A percentile compares a stretch with the other conserved stretches of the same genome.
These are phyloP conservation scores for Glycine latifolia DNA, from an alignment of 306 rosid species.

Conservation along the genomic window DNA sequence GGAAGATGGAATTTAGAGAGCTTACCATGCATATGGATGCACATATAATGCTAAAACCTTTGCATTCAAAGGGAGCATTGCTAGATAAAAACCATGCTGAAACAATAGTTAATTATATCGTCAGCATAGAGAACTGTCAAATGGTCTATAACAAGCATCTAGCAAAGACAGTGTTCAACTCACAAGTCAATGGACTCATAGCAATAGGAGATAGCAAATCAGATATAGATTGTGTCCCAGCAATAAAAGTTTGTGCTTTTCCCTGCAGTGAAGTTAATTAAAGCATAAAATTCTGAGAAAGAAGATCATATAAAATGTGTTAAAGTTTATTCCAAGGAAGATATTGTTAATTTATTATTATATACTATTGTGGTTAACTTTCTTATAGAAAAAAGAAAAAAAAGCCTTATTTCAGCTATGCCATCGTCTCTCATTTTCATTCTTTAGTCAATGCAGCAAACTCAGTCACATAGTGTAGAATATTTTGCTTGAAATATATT, in stretches of 20 bases:
- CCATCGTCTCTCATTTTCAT: neutral
- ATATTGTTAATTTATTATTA: neutral
- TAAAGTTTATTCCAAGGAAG: neutral
- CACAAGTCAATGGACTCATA: slow-evolving; percentile 86
- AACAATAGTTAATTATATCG: slow-evolving; percentile 32
- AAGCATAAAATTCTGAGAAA: slow-evolving; percentile 26
- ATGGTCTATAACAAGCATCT: slow-evolving; percentile 18
- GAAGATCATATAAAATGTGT: neutral
- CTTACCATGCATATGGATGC: slow-evolving; percentile 79
- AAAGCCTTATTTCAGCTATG: neutral
- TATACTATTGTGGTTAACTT: neutral
- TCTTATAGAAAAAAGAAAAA: neutral
- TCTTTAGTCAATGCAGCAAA: neutral
- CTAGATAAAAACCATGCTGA: slow-evolving; percentile 84
- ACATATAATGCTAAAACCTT: slow-evolving; percentile 82
- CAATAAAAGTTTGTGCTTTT: slow-evolving; percentile 82
- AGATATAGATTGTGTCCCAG: slow-evolving; percentile 79
- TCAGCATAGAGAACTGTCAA: slow-evolving; percentile 12
- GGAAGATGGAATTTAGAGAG: slow-evolving; percentile 25
- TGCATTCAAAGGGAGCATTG: slow-evolving; percentile 83
- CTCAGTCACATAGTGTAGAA: neutral
- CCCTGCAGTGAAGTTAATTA: slow-evolving; percentile 54
- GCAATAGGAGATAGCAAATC: slow-evolving; percentile 76
- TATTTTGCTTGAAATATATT: neutral
- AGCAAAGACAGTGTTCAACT: slow-evolving; percentile 48